Evolutionary conservation across 2,329 filamentous ascomycete genomes (phyloP).

Genomic region (Botrytis fragariae): DNA sequence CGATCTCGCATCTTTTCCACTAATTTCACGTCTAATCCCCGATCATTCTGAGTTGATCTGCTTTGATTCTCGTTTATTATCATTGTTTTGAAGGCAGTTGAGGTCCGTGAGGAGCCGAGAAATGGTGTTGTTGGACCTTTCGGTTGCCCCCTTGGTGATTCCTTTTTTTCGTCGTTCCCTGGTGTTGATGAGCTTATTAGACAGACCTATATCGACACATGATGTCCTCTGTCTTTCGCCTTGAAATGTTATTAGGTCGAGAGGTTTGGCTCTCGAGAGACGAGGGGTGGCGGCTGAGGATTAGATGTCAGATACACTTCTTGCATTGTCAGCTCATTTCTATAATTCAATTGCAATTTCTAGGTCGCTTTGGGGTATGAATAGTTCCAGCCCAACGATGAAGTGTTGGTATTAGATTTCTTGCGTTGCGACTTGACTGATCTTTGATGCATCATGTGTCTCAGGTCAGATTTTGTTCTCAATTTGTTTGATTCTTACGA

Average conservation of each 20-base stretch:
- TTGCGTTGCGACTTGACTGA: background rate
- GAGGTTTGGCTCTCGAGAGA: conserved; percentile 30
- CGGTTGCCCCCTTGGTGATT: conserved; percentile 29
- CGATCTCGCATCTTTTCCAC: background rate
- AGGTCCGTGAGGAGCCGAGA: too few relatives aligned
- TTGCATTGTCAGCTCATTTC: conserved; percentile 19
- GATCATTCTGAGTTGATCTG: background rate
- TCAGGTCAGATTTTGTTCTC: background rate
- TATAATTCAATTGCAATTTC: background rate
- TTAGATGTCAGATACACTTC: conserved; percentile 33
- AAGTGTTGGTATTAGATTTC: background rate
- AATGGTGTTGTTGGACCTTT: conserved; percentile 18
- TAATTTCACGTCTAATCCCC: background rate
- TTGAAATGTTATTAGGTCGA: conserved; percentile 30
- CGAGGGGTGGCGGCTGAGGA: conserved; percentile 21
- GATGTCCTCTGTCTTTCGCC: conserved; percentile 30
- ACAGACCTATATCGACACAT: conserved; percentile 26
- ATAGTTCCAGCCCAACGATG: too few relatives aligned
- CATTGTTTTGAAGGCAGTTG: too few relatives aligned
- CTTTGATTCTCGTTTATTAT: background rate
- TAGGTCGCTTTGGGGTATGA: background rate
- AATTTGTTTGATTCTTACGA: background rate
- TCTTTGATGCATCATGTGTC: background rate
- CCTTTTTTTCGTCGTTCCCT: conserved; percentile 20
- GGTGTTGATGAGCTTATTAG: conserved; percentile 31